Evolutionary conservation across 1,284 basidiomycete species (phyloP).

Genomic region (Trametes polyzona): DNA sequence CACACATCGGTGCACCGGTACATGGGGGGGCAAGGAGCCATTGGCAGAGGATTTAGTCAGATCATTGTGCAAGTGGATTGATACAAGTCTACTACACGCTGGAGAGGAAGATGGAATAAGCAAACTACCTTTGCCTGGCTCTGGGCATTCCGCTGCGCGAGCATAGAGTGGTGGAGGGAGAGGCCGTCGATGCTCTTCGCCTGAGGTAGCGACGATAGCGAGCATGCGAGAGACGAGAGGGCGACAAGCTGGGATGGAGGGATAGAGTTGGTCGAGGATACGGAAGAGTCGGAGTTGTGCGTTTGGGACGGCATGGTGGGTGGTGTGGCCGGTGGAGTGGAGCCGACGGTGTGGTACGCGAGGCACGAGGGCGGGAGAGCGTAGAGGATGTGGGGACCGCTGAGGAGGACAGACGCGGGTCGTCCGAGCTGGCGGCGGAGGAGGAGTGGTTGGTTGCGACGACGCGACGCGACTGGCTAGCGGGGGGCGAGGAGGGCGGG

Average conservation of each 20-base stretch:
- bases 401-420: background rate
- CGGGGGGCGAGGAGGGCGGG: slow-evolving; percentile 16
- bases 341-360: slow-evolving; percentile 17
- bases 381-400: background rate
- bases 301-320: slow-evolving; percentile 33
- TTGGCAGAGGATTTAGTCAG: slow-evolving; percentile 33
- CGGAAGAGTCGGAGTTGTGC: slow-evolving; percentile 34
- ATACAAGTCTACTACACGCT: slow-evolving; percentile 20
- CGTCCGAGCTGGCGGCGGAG: slow-evolving; percentile 13
- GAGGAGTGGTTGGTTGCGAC: background rate
- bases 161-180: slow-evolving; percentile 67
- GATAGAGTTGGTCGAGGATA: slow-evolving; percentile 29
- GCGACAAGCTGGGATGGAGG: slow-evolving; percentile 57
- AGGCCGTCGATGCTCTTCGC: slow-evolving; percentile 69
- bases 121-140: slow-evolving; percentile 73
- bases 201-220: slow-evolving; percentile 67
- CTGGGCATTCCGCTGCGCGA: slow-evolving; percentile 64
- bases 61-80: slow-evolving; percentile 34
- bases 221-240: slow-evolving; percentile 68
- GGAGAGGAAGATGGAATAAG: background rate
- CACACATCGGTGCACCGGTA: slow-evolving; percentile 28
- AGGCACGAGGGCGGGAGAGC: background rate
- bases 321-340: slow-evolving; percentile 16
- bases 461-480: slow-evolving; percentile 8
- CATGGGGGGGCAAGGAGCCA: slow-evolving; percentile 20